Base-by-base conservation (phyloP, 129 eudicot species). In the Chrysanthemum lavandulifolium region DNA sequence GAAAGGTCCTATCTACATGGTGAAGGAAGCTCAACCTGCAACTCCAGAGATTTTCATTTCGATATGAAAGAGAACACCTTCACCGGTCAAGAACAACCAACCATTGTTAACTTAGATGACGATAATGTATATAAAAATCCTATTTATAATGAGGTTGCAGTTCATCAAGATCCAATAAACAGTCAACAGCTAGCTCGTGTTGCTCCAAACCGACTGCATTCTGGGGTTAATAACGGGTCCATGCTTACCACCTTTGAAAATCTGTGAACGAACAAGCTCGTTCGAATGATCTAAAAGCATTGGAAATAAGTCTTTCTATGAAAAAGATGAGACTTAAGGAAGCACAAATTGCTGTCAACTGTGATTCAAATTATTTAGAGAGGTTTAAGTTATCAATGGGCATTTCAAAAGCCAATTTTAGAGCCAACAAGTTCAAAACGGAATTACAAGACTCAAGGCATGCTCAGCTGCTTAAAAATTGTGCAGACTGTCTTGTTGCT, bases 361-460 rank as follows among this genome's bases (percentile, higher is more conserved):
- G 87, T 12, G 88, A 86, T 75, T 76, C 83, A 6, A 90, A 90
- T 81, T 14, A 84, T 61, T 68, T 94, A 69, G 97, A 88, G 73
- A 88, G 99, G 69, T 79, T 81, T 76, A 94, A 94, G 78, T 79
- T 94, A 68, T 87, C 91, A 12, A 81, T 94, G 85, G 97, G 99
- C 6, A 63, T 88, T 19, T 86, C 97, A 3, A 90, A 81, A 85
- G 87, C 96, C 0, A 80, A 85, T 19, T 94, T 94, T 40, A 88
- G 57, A 78, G 81, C 87, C 1, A 91, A 88, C 68, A 94, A 90
- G 54, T 94, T 90, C 50, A 88, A 88, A 73, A 88, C 76, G 25
- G 83, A 94, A 62, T 58, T 94, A 57, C 85, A 86, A 80, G 96
- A 91, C n/a, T 52, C 87, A 5, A 88, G 86, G 73, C 82, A 85